Base-by-base conservation (phyloP, 805 yeast species). In the Clavispora phyllophila region DNA sequence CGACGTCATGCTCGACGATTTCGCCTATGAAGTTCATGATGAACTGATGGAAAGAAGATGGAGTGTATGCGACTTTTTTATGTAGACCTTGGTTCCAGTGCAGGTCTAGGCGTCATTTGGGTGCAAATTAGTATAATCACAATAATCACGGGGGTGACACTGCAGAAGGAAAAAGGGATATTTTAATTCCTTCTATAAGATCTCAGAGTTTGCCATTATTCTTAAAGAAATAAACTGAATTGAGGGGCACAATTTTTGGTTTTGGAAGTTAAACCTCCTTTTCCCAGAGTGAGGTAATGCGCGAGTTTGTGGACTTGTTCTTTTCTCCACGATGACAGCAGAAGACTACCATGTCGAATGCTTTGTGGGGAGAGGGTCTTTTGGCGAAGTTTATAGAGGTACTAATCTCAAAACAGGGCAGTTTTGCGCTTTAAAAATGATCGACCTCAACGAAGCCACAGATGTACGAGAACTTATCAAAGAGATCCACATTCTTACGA, bases 331-430 rank as follows among this genome's bases (percentile, higher is more conserved):
- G 13, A 50, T 51, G 55, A 47, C 55, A 12, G 42, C 40, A 25
- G 48, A 45, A 41, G 53, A 51, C 33, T 51, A 45, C 43, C 40
- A 47, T n/a, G 44, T 49, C 15, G 51, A 49, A 27, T 33, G 45
- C 37, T 22, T 45, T 7, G 45, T 87, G 12, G 96, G 96, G 0
- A 72, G 78, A 43, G 96, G 96, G 0, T 84, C 84, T 50, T 87
- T 87, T 68, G 96, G 96, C 13, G 91, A 86, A 56, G 96, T 87
- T 31, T 87, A 79, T 58, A 77, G 72, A 54, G 93, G 88, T 35
- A 42, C 28, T 6, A 46, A 37, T 50, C 32, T 37, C 40, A 47
- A 46, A 13, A 70, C 71, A 19, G 58, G 59, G 14, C 54, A 65
- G 18, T 56, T 74, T 2, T 90, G 87, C 23, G 99, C 99, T 3